phyloP scores from a whole-genome alignment of 768 basidiomycete species.

The Daedalea quercina region DNA sequence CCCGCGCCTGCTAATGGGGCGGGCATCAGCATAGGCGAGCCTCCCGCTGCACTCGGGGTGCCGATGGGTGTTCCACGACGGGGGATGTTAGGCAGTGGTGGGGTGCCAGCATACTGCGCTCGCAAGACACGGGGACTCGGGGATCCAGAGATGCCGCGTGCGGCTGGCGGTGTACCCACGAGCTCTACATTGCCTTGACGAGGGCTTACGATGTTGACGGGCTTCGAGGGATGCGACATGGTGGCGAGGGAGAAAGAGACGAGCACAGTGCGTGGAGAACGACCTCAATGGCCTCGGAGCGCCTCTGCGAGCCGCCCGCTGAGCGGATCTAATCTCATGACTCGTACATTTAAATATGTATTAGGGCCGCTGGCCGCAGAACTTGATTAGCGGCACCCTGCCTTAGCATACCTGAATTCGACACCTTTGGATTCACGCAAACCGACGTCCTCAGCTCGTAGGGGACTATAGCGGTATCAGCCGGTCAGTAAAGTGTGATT shows the following conservation, averaged over 20 bases:
- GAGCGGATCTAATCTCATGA: too few relatives aligned
- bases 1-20: conserved; percentile 8
- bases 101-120: conserved; percentile 56
- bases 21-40: conserved; percentile 10
- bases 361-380: too few relatives aligned
- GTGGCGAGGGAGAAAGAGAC: conserved; percentile 7
- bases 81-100: conserved; percentile 45
- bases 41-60: conserved; percentile 16
- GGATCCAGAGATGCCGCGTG: conserved; percentile 37
- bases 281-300: background rate
- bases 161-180: conserved; percentile 8
- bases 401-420: too few relatives aligned
- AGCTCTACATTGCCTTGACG: conserved; percentile 1
- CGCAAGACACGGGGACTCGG: conserved; percentile 62
- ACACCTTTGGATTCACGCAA: too few relatives aligned
- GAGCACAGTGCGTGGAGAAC: background rate
- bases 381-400: too few relatives aligned
- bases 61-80: conserved; percentile 51
- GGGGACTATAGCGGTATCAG: too few relatives aligned
- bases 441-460: too few relatives aligned
- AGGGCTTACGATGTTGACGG: conserved; percentile 16
- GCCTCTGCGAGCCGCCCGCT: background rate
- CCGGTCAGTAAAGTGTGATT: too few relatives aligned
- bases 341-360: too few relatives aligned
- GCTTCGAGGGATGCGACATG: conserved; percentile 17